Conservation (phyloP, 2,329 filamentous ascomycete species). For the Aspergillus fischeri region DNA sequence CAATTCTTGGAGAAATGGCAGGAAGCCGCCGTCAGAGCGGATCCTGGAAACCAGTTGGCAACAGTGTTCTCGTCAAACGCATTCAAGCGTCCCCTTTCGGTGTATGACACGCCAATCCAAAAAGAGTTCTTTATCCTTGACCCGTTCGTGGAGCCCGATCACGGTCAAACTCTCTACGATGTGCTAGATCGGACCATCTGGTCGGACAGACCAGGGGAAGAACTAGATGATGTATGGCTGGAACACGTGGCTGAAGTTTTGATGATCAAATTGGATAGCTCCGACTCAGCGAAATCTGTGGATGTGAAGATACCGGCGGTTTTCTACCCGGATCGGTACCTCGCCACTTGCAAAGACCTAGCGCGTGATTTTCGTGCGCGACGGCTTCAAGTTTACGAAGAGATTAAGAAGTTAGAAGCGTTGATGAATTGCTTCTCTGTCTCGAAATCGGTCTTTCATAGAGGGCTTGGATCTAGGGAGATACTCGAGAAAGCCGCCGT, state of each 20-base stretch:
- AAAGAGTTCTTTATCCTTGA: constrained; percentile 39
- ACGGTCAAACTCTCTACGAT: constrained; percentile 49
- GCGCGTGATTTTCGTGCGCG: constrained; percentile 45
- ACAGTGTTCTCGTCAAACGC: constrained; percentile 47
- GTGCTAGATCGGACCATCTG: constrained; percentile 51
- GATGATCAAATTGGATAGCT: constrained; percentile 44
- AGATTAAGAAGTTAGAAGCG: constrained; percentile 30
- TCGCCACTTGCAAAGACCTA: constrained; percentile 47
- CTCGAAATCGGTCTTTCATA: constrained; percentile 15
- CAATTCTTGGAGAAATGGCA: constrained; percentile 51
- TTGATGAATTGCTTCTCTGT: constrained; percentile 29
- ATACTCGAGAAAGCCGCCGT: constrained; percentile 35
- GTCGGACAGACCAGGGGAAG: constrained; percentile 36
- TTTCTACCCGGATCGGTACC: constrained; percentile 59
- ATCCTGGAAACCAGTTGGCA: constrained; percentile 39
- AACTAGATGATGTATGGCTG: constrained; percentile 45
- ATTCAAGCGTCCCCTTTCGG: constrained; percentile 31
- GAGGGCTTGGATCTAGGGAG: constrained; percentile 24
- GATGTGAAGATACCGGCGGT: constrained; percentile 50
- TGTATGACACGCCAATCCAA: constrained; percentile 26
- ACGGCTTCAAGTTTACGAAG: constrained; percentile 30
- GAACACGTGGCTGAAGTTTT: constrained; percentile 52
- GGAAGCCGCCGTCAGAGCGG: constrained; percentile 40
- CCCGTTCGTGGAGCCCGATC: constrained; percentile 33
- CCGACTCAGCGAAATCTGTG: constrained; percentile 32